Evolutionary conservation across 169 alveolate genomes (phyloP), one percentile per base, ranked within the genome.

Genomic region (Miamiensis avidus): DNA sequence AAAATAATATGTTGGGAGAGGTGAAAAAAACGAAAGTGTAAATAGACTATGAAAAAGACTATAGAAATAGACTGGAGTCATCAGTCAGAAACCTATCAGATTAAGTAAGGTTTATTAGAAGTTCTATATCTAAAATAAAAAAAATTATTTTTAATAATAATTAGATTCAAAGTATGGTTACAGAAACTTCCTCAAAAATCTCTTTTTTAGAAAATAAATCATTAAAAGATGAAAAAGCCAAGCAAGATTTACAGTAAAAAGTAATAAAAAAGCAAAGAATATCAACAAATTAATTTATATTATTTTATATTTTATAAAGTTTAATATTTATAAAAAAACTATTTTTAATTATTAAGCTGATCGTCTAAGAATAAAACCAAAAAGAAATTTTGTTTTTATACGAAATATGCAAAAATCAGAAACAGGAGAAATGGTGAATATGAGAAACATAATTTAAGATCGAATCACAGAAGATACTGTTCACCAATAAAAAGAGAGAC

Each of bases 401-500:
- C 34, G 84, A 64, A 79, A 79, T 49, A 79, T 79, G 84, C 49
- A 79, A 30, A 49, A 79, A 79, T 29, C 76, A 49, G 89, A 85
- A 72, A 85, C 85, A 20, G 74, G 65, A 26, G 89, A 79, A 74
- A 78, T 79, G 0, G 26, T 85, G 25, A n/a, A 78, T 34, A 64
- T 85, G 74, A 85, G 89, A 85, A 82, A 85, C 15, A 78, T 85
- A 31, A 74, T 85, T 28, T 28, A 85, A 74, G 86, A 85, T 25
- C 78, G 49, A 82, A 85, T 85, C 74, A 78, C 89, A 0, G 89
- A 85, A 85, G 89, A 85, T 20, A 31, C 31, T 33, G n/a, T 33
- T 73, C 65, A 34, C 16, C 29, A 78, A 25, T 34, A 78, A 74
- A 85, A 78, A 32, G 89, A 85, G 27, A 85, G 89, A 75, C 86